Percentiles rank a stretch among this genome's conserved stretches.
phyloP scores from a whole-genome alignment of 352 stramenopile genomes.

The Pythium myriotylum region DNA sequence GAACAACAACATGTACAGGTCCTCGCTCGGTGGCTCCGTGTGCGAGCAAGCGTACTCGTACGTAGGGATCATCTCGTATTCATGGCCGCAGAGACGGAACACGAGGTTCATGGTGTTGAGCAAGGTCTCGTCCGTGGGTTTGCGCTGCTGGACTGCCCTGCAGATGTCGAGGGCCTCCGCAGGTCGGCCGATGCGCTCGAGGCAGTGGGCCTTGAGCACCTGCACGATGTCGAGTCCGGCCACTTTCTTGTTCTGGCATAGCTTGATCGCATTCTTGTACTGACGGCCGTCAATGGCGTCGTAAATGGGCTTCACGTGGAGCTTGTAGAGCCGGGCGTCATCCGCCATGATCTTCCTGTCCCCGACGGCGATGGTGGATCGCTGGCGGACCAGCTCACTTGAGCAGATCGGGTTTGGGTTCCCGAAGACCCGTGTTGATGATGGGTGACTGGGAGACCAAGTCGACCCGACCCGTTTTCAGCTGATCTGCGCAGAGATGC shows the following conservation, averaged over 20 bases:
- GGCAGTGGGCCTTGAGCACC: slow-evolving; percentile 84
- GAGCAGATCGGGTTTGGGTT: slow-evolving; percentile 3
- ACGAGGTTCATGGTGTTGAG: slow-evolving; percentile 86
- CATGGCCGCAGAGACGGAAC: slow-evolving; percentile 68
- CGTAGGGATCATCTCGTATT: slow-evolving; percentile 80
- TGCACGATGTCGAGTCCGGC: slow-evolving; percentile 77
- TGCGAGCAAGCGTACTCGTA: slow-evolving; percentile 70
- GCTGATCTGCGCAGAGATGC: slow-evolving; percentile 12
- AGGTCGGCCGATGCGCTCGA: slow-evolving; percentile 70
- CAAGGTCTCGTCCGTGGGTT: slow-evolving; percentile 82
- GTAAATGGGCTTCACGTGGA: slow-evolving; percentile 86
- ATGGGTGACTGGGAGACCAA: not conserved
- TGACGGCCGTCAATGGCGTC: slow-evolving; percentile 79
- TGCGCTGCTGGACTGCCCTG: slow-evolving; percentile 55
- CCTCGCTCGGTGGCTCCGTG: slow-evolving; percentile 53
- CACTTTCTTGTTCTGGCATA: slow-evolving; percentile 82
- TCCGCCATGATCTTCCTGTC: slow-evolving; percentile 43
- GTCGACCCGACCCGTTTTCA: slow-evolving; percentile 9
- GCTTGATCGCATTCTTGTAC: slow-evolving; percentile 84
- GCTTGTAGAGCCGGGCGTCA: slow-evolving; percentile 62
- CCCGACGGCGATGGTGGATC: slow-evolving; percentile 16
- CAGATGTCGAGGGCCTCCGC: slow-evolving; percentile 79
- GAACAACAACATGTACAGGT: slow-evolving; percentile 77
- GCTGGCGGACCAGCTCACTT: not conserved
- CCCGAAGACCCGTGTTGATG: slow-evolving; percentile 3